Evolutionary conservation across 805 yeast genomes (phyloP).

Genomic region (Candida piceae): DNA sequence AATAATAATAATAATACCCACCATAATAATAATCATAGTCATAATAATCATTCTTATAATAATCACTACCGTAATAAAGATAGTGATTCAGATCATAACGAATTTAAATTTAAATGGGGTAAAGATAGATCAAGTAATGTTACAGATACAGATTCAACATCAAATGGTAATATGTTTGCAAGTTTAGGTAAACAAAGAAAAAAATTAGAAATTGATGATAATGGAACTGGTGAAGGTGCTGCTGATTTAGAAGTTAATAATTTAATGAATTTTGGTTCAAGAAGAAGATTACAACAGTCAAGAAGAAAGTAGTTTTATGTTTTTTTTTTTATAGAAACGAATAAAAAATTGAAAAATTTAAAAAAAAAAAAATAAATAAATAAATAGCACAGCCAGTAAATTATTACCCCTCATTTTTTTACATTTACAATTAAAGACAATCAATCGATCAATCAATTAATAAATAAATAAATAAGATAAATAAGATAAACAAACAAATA

Average conservation of each 20-base stretch:
- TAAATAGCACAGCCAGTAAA: no score
- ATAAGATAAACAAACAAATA: no score
- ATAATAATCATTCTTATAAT: conserved; percentile 3
- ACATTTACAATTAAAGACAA: no score
- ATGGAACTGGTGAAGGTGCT: conserved; percentile 21
- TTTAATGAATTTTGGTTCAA: conserved; percentile 22
- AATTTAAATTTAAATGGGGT: neutral
- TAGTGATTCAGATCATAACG: no score
- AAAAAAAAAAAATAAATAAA: no score
- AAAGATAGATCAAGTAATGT: neutral
- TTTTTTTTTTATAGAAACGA: no score
- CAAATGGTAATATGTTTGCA: conserved; percentile 15
- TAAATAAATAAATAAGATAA: neutral
- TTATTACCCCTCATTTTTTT: no score
- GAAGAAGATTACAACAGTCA: conserved; percentile 19
- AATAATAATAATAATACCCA: no score
- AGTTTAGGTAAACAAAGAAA: conserved; percentile 26
- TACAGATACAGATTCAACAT: neutral
- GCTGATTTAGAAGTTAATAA: conserved; percentile 24
- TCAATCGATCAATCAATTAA: neutral
- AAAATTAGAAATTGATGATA: conserved; percentile 21
- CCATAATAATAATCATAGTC: conserved; percentile 2
- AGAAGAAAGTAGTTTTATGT: conserved; percentile 3
- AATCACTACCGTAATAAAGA: conserved; percentile 2
- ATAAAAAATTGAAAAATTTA: no score